phyloP scores from a whole-genome alignment of 176 grass and related monocot species.

The Poa annua region DNA sequence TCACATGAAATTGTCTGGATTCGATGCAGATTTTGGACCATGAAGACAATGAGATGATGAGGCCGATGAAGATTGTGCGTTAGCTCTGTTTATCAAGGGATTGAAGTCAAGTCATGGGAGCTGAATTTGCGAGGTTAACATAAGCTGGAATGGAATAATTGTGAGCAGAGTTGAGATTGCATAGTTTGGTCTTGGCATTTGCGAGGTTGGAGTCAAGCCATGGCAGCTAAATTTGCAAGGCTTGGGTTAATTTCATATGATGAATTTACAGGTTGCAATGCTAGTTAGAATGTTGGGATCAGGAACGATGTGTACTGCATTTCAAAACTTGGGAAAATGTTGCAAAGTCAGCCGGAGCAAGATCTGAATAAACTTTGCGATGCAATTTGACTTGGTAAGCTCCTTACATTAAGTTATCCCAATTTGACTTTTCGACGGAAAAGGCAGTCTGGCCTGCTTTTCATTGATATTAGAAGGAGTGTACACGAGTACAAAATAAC shows the following conservation, averaged over 20 bases:
- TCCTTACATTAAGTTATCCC: too few species aligned
- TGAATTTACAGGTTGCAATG: background rate
- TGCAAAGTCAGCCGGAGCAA: too few species aligned
- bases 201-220: background rate
- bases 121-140: background rate
- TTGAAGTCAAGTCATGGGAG: background rate
- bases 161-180: background rate
- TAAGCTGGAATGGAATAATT: background rate
- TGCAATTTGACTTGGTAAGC: too few species aligned
- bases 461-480: too few species aligned
- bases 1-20: background rate
- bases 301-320: background rate
- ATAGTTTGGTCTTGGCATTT: background rate
- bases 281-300: background rate
- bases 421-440: too few species aligned
- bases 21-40: conserved; percentile 58
- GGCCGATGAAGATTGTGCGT: conserved; percentile 74
- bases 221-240: background rate
- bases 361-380: too few species aligned
- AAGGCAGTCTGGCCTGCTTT: too few species aligned
- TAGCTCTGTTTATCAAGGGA: conserved; percentile 3
- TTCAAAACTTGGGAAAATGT: too few species aligned
- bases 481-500: too few species aligned
- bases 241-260: background rate
- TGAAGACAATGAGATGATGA: conserved; percentile 97